These are phyloP conservation scores for Ceratocystis papillata DNA, from an alignment of 2,329 filamentous ascomycete species.

Conservation along the genomic window DNA sequence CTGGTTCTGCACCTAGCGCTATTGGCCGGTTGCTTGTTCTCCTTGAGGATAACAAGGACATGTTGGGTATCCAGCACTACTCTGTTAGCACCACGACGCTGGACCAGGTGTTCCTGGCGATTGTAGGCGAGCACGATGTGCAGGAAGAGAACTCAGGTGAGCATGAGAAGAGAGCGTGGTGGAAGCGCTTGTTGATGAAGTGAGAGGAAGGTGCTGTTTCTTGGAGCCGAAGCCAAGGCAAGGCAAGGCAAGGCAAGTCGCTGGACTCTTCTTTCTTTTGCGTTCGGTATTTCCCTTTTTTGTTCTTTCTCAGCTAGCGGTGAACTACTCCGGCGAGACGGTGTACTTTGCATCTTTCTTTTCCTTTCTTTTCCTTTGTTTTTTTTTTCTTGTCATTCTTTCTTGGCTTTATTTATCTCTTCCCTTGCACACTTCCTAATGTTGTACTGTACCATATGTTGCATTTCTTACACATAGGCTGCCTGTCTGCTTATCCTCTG, in stretches of 20 bases:
- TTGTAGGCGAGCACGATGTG: slow-evolving; percentile 70
- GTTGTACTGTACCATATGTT: too few relatives aligned
- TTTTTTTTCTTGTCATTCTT: too few relatives aligned
- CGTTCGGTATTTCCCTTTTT: too few relatives aligned
- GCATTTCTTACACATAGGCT: too few relatives aligned
- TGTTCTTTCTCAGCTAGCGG: too few relatives aligned
- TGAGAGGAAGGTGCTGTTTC: neutral
- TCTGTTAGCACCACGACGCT: slow-evolving; percentile 77
- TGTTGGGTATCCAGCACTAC: slow-evolving; percentile 70
- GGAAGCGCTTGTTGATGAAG: slow-evolving; percentile 5
- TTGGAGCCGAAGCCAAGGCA: too few relatives aligned
- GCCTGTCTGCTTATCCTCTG: too few relatives aligned
- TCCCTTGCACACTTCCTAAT: too few relatives aligned
- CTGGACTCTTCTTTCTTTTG: neutral
- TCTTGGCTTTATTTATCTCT: too few relatives aligned
- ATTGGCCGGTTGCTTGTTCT: slow-evolving; percentile 60
- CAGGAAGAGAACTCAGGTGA: slow-evolving; percentile 56
- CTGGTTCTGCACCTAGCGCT: slow-evolving; percentile 33
- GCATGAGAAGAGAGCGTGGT: slow-evolving; percentile 27
- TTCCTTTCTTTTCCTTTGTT: too few relatives aligned
- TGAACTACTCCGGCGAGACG: too few relatives aligned
- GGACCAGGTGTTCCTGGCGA: slow-evolving; percentile 80
- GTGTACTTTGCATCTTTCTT: too few relatives aligned
- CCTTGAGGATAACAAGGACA: slow-evolving; percentile 59
- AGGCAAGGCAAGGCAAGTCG: neutral